Base-by-base conservation (phyloP, 2,329 filamentous ascomycete genomes). In the Chaetomiaceae sp. region DNA sequence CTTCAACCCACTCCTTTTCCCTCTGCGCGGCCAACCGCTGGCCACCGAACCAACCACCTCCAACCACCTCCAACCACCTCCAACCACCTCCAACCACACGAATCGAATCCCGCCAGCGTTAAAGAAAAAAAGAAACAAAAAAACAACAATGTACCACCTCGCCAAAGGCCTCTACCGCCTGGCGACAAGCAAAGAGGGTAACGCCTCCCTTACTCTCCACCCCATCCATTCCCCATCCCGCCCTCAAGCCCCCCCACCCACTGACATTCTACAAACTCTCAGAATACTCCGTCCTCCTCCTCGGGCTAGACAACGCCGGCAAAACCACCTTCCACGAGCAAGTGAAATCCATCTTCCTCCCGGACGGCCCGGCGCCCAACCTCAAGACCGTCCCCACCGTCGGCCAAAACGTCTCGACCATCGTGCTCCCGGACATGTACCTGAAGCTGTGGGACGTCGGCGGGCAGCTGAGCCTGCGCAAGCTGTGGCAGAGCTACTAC, bases 381-480 rank as follows among this genome's bases (percentile, higher is more conserved):
- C 82, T 75, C 62, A 91, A 94, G 69, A 96, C 92, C 40, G 92
- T 97, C 7, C 94, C 94, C 25, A 99, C 94, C 18, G 92, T 97
- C 63, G 94, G 94, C 60, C 94, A 97, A 70, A 97, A 97, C 72
- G 91, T 97, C 59, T 88, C 89, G 58, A 94, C 91, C 42, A 89
- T 99, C 67, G 84, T 87, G 20, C 79, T 97, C 21, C 87, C 90
- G 14, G 90, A 96, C 70, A 92, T 96, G 83, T 96, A 97, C 76
- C 79, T 99, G 66, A 96, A 96, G 76, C 87, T 99, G 64, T 97
- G 94, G 94, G 94, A 99, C 68, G 90, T 99, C 1, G 94, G 94
- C 59, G 94, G 94, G 6, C 94, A 99, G 71, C 84, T 94, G 66
- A 87, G 82, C 25, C 80, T 99, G 66, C 86, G 94, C 57, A 86